Evolutionary conservation across 2,329 filamentous ascomycete genomes (phyloP).

Genomic region (Sphaerulina vaccinii): DNA sequence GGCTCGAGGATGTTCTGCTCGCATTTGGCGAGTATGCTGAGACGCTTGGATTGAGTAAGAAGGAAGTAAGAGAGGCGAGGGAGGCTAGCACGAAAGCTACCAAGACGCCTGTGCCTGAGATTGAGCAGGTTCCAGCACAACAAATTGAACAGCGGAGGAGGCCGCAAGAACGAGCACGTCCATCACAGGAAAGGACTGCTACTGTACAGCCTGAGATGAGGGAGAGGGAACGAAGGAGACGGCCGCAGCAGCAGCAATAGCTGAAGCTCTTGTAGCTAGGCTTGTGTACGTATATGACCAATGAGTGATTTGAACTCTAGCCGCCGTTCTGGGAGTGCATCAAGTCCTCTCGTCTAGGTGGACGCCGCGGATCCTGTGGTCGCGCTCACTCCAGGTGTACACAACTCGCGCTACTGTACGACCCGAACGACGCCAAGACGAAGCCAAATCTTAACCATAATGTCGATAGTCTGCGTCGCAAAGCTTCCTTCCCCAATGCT

Average conservation of each 20-base stretch:
- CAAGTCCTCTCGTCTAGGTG: no score
- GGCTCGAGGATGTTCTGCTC: slow-evolving; percentile 63
- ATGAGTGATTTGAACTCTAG: no score
- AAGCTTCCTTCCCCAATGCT: no score
- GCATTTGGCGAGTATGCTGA: slow-evolving; percentile 73
- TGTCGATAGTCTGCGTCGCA: no score
- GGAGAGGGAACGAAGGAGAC: neutral
- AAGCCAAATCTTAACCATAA: no score
- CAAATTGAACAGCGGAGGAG: neutral
- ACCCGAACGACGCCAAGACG: no score
- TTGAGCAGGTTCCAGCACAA: neutral
- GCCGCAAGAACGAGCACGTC: neutral
- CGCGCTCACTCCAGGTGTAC: no score
- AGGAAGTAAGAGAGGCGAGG: slow-evolving; percentile 71
- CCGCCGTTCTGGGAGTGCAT: no score
- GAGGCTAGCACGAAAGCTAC: slow-evolving; percentile 47
- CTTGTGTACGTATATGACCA: no score
- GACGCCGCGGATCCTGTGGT: no score
- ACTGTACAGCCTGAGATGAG: slow-evolving; percentile 3
- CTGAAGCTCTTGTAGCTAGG: no score
- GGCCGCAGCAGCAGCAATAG: neutral
- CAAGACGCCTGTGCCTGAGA: slow-evolving; percentile 3
- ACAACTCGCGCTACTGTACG: no score
- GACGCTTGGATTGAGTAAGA: slow-evolving; percentile 66
- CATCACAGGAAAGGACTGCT: neutral